phyloP scores from a whole-genome alignment of 768 basidiomycete genomes.

The Flagelloscypha sp. region DNA sequence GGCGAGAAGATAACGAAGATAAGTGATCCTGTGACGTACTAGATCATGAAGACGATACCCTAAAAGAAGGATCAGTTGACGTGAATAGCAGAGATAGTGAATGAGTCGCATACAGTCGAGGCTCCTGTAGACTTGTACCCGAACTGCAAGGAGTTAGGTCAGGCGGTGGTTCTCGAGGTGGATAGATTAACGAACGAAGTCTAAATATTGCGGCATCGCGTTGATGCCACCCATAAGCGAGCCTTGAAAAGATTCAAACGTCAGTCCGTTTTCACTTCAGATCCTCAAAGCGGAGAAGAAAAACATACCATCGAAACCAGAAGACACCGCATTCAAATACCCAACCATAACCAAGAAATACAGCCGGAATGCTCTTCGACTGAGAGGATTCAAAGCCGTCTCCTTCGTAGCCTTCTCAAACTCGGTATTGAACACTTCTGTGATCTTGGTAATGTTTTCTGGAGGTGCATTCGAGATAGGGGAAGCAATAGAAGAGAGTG shows the following conservation, averaged over 20 bases:
- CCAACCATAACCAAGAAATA: slow-evolving; percentile 18
- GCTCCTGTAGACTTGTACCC: slow-evolving; percentile 10
- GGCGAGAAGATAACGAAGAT: not conserved
- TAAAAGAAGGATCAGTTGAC: too few relatives aligned
- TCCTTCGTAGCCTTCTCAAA: slow-evolving; percentile 9
- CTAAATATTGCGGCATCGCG: slow-evolving; percentile 14
- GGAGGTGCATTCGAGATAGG: slow-evolving; percentile 78
- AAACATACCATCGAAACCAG: slow-evolving; percentile 16
- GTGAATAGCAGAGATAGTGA: too few relatives aligned
- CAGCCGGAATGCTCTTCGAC: slow-evolving; percentile 14
- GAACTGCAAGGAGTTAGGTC: slow-evolving; percentile 3
- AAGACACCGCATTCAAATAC: slow-evolving; percentile 15
- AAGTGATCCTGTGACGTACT: slow-evolving; percentile 5
- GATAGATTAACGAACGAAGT: slow-evolving; percentile 6
- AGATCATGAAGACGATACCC: slow-evolving; percentile 5
- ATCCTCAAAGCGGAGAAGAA: too few relatives aligned
- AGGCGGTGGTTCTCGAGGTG: not conserved
- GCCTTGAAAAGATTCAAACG: too few relatives aligned
- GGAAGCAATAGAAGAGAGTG: too few relatives aligned
- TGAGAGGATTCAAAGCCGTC: slow-evolving; percentile 9
- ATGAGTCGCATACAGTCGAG: too few relatives aligned
- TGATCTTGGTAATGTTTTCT: too few relatives aligned
- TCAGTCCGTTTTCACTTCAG: too few relatives aligned
- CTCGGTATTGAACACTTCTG: slow-evolving; percentile 12
- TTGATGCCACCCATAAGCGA: slow-evolving; percentile 16